A percentile compares a stretch with the other conserved stretches of the same genome.
Evolutionary conservation across 768 basidiomycete genomes (phyloP).

Genomic region (Leucocoprinus birnbaumii): DNA sequence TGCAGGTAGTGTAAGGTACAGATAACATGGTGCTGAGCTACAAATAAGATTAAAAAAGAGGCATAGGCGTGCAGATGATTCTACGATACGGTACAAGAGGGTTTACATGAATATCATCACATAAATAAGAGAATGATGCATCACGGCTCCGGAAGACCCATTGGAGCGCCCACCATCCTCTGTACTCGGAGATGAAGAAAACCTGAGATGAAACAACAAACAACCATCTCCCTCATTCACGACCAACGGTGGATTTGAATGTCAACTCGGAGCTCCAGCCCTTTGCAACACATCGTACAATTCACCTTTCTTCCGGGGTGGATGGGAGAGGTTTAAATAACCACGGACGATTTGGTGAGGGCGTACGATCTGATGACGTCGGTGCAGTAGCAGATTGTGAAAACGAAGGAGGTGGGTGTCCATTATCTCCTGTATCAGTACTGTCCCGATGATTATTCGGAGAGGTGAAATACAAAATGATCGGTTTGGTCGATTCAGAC

Average conservation of each 20-base stretch:
- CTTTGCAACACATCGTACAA: constrained; percentile 70
- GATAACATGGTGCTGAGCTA: no score
- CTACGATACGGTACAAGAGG: no score
- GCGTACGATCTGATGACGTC: constrained; percentile 20
- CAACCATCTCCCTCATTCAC: constrained; percentile 81
- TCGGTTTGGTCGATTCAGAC: constrained; percentile 32
- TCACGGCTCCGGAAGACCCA: not conserved
- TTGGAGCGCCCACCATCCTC: not conserved
- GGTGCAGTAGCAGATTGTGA: not conserved
- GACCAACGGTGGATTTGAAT: constrained; percentile 69
- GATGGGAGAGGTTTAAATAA: constrained; percentile 53
- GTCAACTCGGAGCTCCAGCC: constrained; percentile 74
- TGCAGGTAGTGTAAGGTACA: no score
- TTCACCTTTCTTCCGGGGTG: constrained; percentile 55
- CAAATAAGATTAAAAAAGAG: no score
- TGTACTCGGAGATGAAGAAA: not conserved
- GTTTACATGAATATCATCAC: no score
- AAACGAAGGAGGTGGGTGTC: not conserved
- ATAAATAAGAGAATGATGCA: no score
- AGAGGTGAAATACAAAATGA: constrained; percentile 32
- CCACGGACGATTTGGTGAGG: constrained; percentile 39
- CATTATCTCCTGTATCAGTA: not conserved
- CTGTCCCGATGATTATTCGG: constrained; percentile 9
- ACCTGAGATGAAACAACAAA: constrained; percentile 60
- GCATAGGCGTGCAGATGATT: no score